Base-by-base conservation (phyloP, 331 rosid species). In the Arachis monticola region DNA sequence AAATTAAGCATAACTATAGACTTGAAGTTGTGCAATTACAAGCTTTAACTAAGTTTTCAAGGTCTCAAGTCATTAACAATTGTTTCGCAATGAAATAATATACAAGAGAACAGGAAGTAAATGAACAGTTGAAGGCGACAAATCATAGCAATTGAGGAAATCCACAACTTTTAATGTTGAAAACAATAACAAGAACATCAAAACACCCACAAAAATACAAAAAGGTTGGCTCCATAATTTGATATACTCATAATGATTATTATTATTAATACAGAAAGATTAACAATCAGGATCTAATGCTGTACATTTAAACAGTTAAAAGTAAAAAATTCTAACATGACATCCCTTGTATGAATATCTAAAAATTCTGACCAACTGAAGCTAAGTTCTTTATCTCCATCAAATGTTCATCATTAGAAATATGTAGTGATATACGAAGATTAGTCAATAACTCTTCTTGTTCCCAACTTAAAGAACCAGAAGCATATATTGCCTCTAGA, bases 401-500 rank as follows among this genome's bases (percentile, higher is more conserved):
- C 97, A 85, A 82, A 86, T 95, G 95, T 86, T 92, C 97, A 83
- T 95, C 99, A 78, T 92, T 90, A 38, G 99, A 88, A 72, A 95
- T 86, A 80, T 88, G 84, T 65, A 95, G 96, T 72, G 90, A 83
- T 69, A 85, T 85, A 42, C 99, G 97, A 77, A 95, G 93, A 71
- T 84, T 88, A 67, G 99, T 92, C 87, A 95, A 78, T 66, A 87
- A 73, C 50, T 72, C 91, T 88, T 90, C 92, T 42, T 92, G 83
- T 78, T 90, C 97, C 99, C 97, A 95, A 79, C 91, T 95, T 83
- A 95, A 82, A 85, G 91, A 85, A 77, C 99, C 97, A 64, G 90
- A 90, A 78, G 88, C 89, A 88, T 84, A 85, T 83, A 95, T 79
- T 80, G 81, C 87, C 81, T 70, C 81, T 81, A 95, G 77, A 70